These are phyloP conservation scores for Protomyces inundatus DNA, from an alignment of 1,139 yeast genomes.

Conservation along the genomic window DNA sequence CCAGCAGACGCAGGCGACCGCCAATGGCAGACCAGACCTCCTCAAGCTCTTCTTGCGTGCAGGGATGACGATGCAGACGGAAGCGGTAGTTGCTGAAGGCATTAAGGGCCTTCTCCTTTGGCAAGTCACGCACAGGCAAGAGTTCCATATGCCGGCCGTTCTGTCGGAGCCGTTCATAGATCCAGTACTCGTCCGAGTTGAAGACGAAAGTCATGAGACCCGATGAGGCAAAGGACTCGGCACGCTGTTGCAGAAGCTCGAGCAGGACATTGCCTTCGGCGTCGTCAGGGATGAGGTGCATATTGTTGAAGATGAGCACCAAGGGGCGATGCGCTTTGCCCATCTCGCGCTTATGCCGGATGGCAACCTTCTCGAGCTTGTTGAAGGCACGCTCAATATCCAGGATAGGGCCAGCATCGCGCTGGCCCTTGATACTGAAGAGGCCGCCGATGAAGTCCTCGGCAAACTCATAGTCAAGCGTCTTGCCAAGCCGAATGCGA, in stretches of 20 bases:
- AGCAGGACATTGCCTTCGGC: constrained; percentile 61
- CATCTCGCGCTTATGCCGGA: constrained; percentile 42
- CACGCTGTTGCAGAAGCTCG: constrained; percentile 78
- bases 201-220: constrained; percentile 71
- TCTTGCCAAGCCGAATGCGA: constrained; percentile 68
- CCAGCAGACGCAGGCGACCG: constrained; percentile 77
- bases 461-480: constrained; percentile 64
- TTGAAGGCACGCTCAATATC: constrained; percentile 80
- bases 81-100: constrained; percentile 50
- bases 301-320: constrained; percentile 64
- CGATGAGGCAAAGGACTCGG: constrained; percentile 69
- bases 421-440: constrained; percentile 76
- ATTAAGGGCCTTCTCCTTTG: constrained; percentile 51
- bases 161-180: constrained; percentile 67
- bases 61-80: constrained; percentile 45
- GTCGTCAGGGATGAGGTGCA: constrained; percentile 69
- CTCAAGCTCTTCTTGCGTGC: constrained; percentile 45
- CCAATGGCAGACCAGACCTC: constrained; percentile 67
- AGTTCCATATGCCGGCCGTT: constrained; percentile 72
- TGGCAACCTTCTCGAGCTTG: constrained; percentile 68
- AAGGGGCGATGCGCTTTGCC: constrained; percentile 50
- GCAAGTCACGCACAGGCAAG: constrained; percentile 63
- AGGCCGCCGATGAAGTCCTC: constrained; percentile 81
- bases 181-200: constrained; percentile 84
- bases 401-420: constrained; percentile 75